Base-by-base conservation (phyloP, 78 protist species). In the Dictyostelium purpureum region DNA sequence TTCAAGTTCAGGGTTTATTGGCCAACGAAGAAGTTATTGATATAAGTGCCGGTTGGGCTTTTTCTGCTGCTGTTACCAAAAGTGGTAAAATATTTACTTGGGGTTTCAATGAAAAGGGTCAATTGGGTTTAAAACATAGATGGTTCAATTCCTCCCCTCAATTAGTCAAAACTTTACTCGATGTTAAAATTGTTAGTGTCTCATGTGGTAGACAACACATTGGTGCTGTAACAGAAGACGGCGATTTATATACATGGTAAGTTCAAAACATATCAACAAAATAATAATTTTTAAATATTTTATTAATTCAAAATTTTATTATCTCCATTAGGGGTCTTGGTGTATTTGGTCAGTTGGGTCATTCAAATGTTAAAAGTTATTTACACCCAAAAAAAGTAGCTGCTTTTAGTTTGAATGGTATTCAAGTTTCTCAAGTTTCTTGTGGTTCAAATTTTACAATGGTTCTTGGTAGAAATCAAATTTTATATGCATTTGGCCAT, bases 71-170 rank as follows among this genome's bases (percentile, higher is more conserved):
- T 0, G 94, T 76, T 0, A 65, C 88, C 0, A 33, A 33, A 37
- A n/a, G 47, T 0, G 94, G 94, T 26, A 38, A 80, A 18, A 59
- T 90, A 18, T 90, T 19, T 65, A 90, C 90, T 21, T 90, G 94
- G 94, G 94, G 94, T 26, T 90, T 90, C 89, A 90, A 90, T 51
- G 94, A 90, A 51, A 90, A 90, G 31, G 94, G 94, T 45, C 94
- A 90, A 40, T 57, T 90, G 1, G 94, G 94, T 40, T 21, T 90
- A 12, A 89, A 89, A 43, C 49, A 90, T 52, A 21, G 94, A 24
- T 90, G 88, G 85, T 81, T 59, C 19, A 74, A 90, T 47, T 77
- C 77, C 0, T 14, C 47, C 7, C 93, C 96, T 2, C 81, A 79
- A 59, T 57, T 38, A 38, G 89, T 94, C 1, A 14, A 21, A 33